phyloP scores from a whole-genome alignment of 768 basidiomycete species.

The Leccinum subgranulosum region DNA sequence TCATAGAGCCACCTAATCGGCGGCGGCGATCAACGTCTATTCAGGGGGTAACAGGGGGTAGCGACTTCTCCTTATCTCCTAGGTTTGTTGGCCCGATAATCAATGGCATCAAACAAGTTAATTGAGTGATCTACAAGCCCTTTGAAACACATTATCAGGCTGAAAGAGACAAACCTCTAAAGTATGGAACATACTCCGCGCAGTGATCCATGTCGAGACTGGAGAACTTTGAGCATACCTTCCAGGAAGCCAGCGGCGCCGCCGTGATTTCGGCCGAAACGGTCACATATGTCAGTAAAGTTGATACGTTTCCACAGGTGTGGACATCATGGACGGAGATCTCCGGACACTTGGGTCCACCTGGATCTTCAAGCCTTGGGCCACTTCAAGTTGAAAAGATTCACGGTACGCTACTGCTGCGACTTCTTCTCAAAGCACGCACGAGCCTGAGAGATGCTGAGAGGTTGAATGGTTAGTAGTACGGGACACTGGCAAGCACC shows the following conservation, averaged over 20 bases:
- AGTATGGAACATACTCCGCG: conserved; percentile 19
- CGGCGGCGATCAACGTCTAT: not conserved
- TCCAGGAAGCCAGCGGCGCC: conserved; percentile 13
- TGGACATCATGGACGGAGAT: not conserved
- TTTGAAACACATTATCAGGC: not conserved
- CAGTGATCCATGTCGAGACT: conserved; percentile 23
- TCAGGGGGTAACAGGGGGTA: not conserved
- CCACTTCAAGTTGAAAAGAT: conserved; percentile 2
- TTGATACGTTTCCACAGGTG: conserved; percentile 10
- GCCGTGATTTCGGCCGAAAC: conserved; percentile 19
- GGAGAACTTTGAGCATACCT: conserved; percentile 5
- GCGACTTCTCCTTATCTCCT: not conserved
- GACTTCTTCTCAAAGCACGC: conserved; percentile 15
- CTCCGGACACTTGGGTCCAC: conserved; percentile 4
- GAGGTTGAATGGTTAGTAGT: conserved; percentile 6
- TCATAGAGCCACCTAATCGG: conserved; percentile 17
- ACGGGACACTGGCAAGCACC: conserved; percentile 2
- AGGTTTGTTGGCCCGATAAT: conserved; percentile 6
- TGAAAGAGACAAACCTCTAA: conserved; percentile 11
- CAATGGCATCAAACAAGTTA: conserved; percentile 28
- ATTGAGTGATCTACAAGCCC: conserved; percentile 18
- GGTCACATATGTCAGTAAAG: conserved; percentile 2
- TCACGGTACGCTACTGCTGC: conserved; percentile 4
- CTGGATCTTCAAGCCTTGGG: too few species aligned
- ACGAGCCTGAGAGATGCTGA: conserved; percentile 13